Evolutionary conservation across 192 early-diverging fungal genomes (phyloP).

Genomic region (Chytriomyces hyalinus): DNA sequence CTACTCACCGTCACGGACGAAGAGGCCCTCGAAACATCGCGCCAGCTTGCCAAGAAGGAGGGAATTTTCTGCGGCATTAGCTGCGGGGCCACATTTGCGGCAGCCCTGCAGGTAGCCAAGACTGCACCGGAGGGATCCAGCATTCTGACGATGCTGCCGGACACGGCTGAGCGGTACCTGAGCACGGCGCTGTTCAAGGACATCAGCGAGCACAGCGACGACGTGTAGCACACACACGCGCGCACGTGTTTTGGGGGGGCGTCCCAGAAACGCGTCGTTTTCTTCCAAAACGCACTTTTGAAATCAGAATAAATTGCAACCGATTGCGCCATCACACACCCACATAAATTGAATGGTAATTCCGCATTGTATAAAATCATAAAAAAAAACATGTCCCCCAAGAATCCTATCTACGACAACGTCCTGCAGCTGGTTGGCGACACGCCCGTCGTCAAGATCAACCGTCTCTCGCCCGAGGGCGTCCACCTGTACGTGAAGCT

Average conservation of each 20-base stretch:
- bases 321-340: neutral
- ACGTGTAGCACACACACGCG: neutral
- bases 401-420: slow-evolving; percentile 1
- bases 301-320: neutral
- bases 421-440: slow-evolving; percentile 13
- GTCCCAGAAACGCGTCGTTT: neutral
- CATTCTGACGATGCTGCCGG: slow-evolving; percentile 42
- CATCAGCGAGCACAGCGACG: slow-evolving; percentile 37
- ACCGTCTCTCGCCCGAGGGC: slow-evolving; percentile 55
- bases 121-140: slow-evolving; percentile 22
- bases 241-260: neutral
- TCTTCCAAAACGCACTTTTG: no score
- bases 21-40: slow-evolving; percentile 37
- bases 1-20: slow-evolving; percentile 32
- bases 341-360: neutral
- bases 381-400: neutral
- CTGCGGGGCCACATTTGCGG: slow-evolving; percentile 36
- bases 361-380: neutral
- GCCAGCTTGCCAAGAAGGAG: slow-evolving; percentile 40
- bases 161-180: slow-evolving; percentile 44
- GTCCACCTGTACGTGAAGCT: slow-evolving; percentile 91
- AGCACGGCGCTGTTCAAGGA: slow-evolving; percentile 43
- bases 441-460: slow-evolving; percentile 39
- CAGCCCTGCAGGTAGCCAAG: slow-evolving; percentile 34
- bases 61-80: slow-evolving; percentile 42